Base-by-base conservation (phyloP, 116 monocot genomes). In the Cymodocea nodosa region DNA sequence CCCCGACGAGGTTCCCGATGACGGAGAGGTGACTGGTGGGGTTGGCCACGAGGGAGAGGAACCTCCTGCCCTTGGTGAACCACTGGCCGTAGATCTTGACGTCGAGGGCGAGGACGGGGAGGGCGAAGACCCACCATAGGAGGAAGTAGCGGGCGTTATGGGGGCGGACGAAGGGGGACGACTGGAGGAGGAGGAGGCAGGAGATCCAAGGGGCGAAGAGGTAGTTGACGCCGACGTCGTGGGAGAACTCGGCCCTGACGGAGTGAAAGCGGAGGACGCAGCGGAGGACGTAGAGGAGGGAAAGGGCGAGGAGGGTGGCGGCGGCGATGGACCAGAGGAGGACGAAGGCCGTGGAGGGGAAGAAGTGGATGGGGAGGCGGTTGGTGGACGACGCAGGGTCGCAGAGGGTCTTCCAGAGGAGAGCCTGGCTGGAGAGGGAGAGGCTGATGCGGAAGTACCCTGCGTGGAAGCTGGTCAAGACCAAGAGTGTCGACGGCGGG, bases 401-500 rank as follows among this genome's bases (percentile, higher is more conserved):
- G 52, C 69, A 61, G 6, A 90, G 77, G 14, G 83, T 84, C 70
- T 79, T 81, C 90, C 83, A 86, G 2, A 90, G 90, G 25, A 86
- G 74, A 51, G 86, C 81, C 58, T 90, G 90, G 19, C 83, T 73
- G 64, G 73, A 81, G 17, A 90, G 77, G 25, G 86, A 75, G 24
- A 90, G 81, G 77, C 86, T 90, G 62, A 90, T 90, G 35, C 86
- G 76, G 78, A 90, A 90, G 75, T 86, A 90, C 17, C 90, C 90
- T 6, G 90, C 90, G 39, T 90, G 86, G 77, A 86, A 90, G 19
- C 74, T 65, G 4, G 81, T 68, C 24, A 85, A 50, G 16, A 73
- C 50, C 24, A 52, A 66, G 66, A 66, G 34, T 14, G 10, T 63
- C 49, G 63, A 39, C 13, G 63, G 23, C 17, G 61, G 61, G 9